Evolutionary conservation across 2,329 filamentous ascomycete genomes (phyloP).

Genomic region (Fusarium luffae): DNA sequence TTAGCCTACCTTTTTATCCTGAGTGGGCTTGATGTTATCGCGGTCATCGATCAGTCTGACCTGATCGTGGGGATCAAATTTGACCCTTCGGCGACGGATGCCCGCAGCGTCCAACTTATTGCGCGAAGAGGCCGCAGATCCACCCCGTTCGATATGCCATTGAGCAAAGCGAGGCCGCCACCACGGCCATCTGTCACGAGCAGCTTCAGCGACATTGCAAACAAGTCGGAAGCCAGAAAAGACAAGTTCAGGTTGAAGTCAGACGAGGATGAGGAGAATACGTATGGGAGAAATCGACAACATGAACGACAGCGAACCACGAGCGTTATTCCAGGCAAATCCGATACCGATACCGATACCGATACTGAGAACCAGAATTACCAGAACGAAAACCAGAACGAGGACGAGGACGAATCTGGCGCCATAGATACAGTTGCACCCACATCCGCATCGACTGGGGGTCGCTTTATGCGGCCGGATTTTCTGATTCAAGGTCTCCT

Average conservation of each 20-base stretch:
- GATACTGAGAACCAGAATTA: neutral
- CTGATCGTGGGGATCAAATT: conserved; percentile 15
- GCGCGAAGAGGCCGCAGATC: conserved; percentile 3
- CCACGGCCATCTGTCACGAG: conserved; percentile 17
- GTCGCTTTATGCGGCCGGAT: conserved; percentile 38
- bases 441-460: conserved; percentile 12
- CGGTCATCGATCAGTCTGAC: neutral
- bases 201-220: conserved; percentile 26
- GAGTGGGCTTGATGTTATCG: conserved; percentile 14
- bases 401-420: conserved; percentile 11
- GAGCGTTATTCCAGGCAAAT: conserved; percentile 10
- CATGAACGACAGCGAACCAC: conserved; percentile 19
- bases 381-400: neutral
- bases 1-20: conserved; percentile 5
- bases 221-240: conserved; percentile 16
- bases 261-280: conserved; percentile 29
- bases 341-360: neutral
- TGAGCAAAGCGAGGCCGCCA: conserved; percentile 40
- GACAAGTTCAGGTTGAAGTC: conserved; percentile 6
- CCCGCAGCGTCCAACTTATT: conserved; percentile 14
- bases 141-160: conserved; percentile 33
- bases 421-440: conserved; percentile 14
- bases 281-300: conserved; percentile 11
- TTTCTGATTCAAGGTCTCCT: conserved; percentile 39
- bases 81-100: conserved; percentile 29